Percentiles rank a stretch among this genome's conserved stretches.
phyloP scores from a whole-genome alignment of 2,329 filamentous ascomycete species.

The Aspergillus udagawae region DNA sequence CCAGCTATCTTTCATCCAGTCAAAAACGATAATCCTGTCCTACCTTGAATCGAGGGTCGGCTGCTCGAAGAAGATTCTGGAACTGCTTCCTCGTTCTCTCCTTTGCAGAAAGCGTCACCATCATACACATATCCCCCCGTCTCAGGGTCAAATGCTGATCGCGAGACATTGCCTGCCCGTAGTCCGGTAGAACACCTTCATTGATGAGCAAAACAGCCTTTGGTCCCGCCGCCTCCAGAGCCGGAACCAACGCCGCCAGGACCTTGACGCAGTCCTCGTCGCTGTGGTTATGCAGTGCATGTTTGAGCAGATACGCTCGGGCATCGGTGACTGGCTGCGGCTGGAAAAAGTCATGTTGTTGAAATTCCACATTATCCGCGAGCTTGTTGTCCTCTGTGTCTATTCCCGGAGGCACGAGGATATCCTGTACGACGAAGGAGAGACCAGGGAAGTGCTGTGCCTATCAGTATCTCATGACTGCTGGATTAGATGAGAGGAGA shows the following conservation, averaged over 20 bases:
- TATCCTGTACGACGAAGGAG: neutral
- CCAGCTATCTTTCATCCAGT: no score
- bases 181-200: neutral
- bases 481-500: neutral
- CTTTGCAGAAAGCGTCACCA: neutral
- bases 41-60: neutral
- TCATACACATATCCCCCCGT: neutral
- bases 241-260: neutral
- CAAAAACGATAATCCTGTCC: no score
- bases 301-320: neutral
- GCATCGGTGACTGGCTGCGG: neutral
- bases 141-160: neutral
- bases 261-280: neutral
- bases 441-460: neutral
- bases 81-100: neutral
- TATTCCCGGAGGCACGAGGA: no score
- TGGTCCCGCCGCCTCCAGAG: neutral
- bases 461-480: neutral
- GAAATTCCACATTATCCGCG: neutral
- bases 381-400: neutral
- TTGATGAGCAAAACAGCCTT: neutral
- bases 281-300: neutral
- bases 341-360: neutral
- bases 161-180: neutral
- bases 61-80: neutral